Percentiles rank a stretch among this genome's conserved stretches.
These are phyloP conservation scores for Phytophthora crassamura DNA, from an alignment of 352 stramenopile genomes.

Conservation along the genomic window DNA sequence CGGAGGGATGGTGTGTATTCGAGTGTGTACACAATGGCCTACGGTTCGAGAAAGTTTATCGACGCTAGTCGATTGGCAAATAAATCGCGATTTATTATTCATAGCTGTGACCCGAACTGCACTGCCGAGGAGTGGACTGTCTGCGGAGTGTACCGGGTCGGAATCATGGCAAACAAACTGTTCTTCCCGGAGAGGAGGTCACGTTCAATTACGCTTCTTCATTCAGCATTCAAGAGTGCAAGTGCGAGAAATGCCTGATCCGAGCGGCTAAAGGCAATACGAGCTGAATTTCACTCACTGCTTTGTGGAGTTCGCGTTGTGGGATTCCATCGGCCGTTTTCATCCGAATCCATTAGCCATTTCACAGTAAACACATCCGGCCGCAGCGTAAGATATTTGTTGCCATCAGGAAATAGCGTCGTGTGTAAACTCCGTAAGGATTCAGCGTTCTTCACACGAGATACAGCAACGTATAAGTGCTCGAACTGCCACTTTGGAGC, in stretches of 20 bases:
- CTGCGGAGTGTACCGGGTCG: neutral
- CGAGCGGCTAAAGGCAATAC: no score
- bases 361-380: conserved; percentile 6
- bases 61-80: neutral
- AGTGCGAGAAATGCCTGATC: no score
- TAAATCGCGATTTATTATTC: neutral
- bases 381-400: neutral
- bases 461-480: conserved; percentile 5
- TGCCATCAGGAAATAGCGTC: neutral
- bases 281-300: no score
- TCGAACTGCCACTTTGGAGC: neutral
- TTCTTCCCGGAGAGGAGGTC: neutral
- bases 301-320: no score
- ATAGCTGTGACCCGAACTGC: neutral
- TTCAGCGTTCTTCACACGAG: neutral
- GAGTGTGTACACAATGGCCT: neutral
- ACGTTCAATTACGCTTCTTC: neutral
- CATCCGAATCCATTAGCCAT: conserved; percentile 9
- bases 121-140: neutral
- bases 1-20: neutral
- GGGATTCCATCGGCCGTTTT: neutral
- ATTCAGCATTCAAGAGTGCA: no score
- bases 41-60: neutral
- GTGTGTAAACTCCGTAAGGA: conserved; percentile 7
- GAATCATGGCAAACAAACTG: neutral